Conservation (phyloP, 2,329 filamentous ascomycete species). For the Pleomassaria siparia region DNA sequence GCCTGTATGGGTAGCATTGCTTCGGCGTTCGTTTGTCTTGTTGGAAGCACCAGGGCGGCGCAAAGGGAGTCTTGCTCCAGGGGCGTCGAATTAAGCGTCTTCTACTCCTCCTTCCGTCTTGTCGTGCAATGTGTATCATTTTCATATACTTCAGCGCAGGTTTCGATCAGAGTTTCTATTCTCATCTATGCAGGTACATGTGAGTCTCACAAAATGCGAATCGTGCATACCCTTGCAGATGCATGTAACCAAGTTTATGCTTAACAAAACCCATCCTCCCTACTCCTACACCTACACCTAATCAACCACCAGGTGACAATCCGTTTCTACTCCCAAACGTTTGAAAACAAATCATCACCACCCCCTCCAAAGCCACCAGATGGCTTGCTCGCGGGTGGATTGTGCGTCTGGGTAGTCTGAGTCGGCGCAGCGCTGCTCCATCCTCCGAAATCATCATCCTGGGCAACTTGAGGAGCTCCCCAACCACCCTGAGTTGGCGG, state of each 20-base stretch:
- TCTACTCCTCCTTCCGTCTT: background rate
- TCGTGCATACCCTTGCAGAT: background rate
- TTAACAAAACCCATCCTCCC: background rate
- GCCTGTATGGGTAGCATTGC: background rate
- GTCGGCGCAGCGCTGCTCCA: conserved; percentile 77
- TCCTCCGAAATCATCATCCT: conserved; percentile 94
- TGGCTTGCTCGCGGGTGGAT: conserved; percentile 43
- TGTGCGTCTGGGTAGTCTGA: conserved; percentile 34
- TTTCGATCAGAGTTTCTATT: background rate
- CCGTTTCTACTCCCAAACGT: conserved; percentile 79
- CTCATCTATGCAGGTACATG: conserved; percentile 12
- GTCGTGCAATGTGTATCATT: background rate
- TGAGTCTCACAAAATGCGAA: background rate
- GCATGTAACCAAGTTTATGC: background rate
- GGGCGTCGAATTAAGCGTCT: background rate
- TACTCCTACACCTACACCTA: background rate
- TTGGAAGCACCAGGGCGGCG: background rate
- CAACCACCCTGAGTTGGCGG: conserved; percentile 55
- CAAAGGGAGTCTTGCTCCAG: background rate
- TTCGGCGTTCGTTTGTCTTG: background rate
- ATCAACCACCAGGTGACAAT: background rate
- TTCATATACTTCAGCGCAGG: background rate
- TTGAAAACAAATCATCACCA: conserved; percentile 85
- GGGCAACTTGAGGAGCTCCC: conserved; percentile 72
- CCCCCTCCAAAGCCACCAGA: conserved; percentile 57